phyloP scores from a whole-genome alignment of 75 land plant genomes.

The Sequoia sempervirens region DNA sequence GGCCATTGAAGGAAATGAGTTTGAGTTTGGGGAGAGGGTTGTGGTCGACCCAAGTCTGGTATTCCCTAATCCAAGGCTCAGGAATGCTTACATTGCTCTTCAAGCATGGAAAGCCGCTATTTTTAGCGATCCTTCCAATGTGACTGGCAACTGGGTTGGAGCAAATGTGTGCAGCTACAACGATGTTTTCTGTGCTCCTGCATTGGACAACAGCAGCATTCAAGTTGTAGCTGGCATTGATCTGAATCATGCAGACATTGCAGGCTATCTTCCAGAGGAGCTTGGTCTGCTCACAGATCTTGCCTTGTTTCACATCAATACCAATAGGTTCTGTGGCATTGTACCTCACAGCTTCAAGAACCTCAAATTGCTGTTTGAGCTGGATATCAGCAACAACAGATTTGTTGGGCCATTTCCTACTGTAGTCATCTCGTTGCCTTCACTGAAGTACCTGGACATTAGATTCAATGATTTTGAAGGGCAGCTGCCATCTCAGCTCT shows the following conservation, averaged over 20 bases:
- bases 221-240: constrained; percentile 42
- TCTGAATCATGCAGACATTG: constrained; percentile 36
- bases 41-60: background rate
- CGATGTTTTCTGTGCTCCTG: constrained; percentile 48
- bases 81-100: constrained; percentile 68
- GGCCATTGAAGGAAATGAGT: background rate
- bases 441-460: constrained; percentile 42
- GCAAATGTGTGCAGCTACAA: constrained; percentile 45
- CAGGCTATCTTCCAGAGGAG: constrained; percentile 40
- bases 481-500: constrained; percentile 28
- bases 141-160: constrained; percentile 49
- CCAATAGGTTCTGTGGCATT: constrained; percentile 42
- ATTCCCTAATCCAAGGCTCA: constrained; percentile 48
- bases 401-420: constrained; percentile 58
- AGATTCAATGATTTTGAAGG: constrained; percentile 55
- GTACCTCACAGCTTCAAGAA: constrained; percentile 28
- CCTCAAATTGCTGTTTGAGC: constrained; percentile 37
- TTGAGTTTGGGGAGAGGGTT: background rate
- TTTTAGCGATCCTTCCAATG: constrained; percentile 44
- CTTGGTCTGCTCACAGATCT: constrained; percentile 34
- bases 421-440: constrained; percentile 43
- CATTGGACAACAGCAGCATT: constrained; percentile 21
- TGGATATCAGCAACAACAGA: constrained; percentile 71
- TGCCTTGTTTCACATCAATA: constrained; percentile 41
- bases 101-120: constrained; percentile 78